Evolutionary conservation across 2,329 filamentous ascomycete species (phyloP).

Genomic region (Helminthosporium solani): DNA sequence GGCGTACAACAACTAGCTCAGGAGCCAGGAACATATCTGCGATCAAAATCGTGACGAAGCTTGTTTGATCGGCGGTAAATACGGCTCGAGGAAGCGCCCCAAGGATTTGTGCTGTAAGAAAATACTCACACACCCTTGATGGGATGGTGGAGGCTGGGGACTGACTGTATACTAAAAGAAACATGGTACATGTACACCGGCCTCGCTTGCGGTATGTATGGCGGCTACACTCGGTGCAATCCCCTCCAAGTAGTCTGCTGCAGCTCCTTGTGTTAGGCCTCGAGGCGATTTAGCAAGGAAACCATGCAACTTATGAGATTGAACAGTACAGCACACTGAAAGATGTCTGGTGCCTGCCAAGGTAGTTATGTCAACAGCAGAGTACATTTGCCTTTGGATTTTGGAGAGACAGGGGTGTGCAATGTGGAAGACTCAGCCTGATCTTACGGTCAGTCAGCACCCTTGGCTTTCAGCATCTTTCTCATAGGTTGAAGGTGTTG

Average conservation of each 20-base stretch:
- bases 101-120: neutral
- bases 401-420: slow-evolving; percentile 12
- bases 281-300: too few species aligned
- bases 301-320: neutral
- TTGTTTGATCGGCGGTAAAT: neutral
- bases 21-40: neutral
- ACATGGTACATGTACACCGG: too few species aligned
- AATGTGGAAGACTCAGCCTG: slow-evolving; percentile 11
- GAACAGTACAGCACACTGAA: neutral
- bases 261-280: too few species aligned
- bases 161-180: neutral
- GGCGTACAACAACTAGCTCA: too few species aligned
- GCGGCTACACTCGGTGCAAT: neutral
- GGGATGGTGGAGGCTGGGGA: neutral
- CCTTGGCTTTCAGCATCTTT: slow-evolving; percentile 5
- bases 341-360: slow-evolving; percentile 8
- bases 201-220: neutral
- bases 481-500: slow-evolving; percentile 3
- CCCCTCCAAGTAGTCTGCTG: too few species aligned
- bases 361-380: slow-evolving; percentile 5
- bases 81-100: neutral
- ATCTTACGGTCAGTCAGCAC: neutral
- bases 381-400: slow-evolving; percentile 3
- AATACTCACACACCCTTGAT: neutral
- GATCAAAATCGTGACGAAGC: neutral